These are phyloP conservation scores for Lasiosphaeris hirsuta DNA, from an alignment of 495 filamentous ascomycete species.

Conservation along the genomic window DNA sequence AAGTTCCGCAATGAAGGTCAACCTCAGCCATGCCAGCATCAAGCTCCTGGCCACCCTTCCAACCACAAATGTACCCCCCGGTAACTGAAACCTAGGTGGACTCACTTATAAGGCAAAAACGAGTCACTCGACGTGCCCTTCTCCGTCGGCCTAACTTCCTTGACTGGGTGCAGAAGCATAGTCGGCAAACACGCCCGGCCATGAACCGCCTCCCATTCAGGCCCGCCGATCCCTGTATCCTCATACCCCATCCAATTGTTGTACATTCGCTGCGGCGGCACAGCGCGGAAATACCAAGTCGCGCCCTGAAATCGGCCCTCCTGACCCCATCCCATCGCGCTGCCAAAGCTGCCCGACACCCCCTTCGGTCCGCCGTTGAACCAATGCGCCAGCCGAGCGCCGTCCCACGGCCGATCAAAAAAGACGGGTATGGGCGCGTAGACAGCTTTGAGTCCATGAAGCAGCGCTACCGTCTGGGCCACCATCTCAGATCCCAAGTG, in stretches of 20 bases:
- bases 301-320: slow-evolving; percentile 54
- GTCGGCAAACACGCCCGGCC: slow-evolving; percentile 54
- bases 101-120: slow-evolving; percentile 21
- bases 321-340: slow-evolving; percentile 48
- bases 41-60: too few species aligned
- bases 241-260: slow-evolving; percentile 62
- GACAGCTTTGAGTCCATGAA: slow-evolving; percentile 70
- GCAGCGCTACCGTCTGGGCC: slow-evolving; percentile 59
- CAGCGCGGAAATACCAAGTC: slow-evolving; percentile 57
- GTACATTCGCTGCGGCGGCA: slow-evolving; percentile 54
- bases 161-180: slow-evolving; percentile 55
- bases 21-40: too few species aligned
- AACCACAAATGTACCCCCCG: too few species aligned
- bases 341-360: slow-evolving; percentile 45
- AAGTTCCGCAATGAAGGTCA: too few species aligned
- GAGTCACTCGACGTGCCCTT: slow-evolving; percentile 36
- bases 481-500: slow-evolving; percentile 69
- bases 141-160: slow-evolving; percentile 44
- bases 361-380: slow-evolving; percentile 59
- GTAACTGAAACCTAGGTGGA: too few species aligned
- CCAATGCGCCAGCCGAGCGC: slow-evolving; percentile 51
- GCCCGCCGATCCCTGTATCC: slow-evolving; percentile 47
- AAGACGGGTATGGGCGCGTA: slow-evolving; percentile 69
- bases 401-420: slow-evolving; percentile 58
- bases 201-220: slow-evolving; percentile 50